Evolutionary conservation across 768 basidiomycete genomes (phyloP).

Genomic region (Austroboletus eburneus): DNA sequence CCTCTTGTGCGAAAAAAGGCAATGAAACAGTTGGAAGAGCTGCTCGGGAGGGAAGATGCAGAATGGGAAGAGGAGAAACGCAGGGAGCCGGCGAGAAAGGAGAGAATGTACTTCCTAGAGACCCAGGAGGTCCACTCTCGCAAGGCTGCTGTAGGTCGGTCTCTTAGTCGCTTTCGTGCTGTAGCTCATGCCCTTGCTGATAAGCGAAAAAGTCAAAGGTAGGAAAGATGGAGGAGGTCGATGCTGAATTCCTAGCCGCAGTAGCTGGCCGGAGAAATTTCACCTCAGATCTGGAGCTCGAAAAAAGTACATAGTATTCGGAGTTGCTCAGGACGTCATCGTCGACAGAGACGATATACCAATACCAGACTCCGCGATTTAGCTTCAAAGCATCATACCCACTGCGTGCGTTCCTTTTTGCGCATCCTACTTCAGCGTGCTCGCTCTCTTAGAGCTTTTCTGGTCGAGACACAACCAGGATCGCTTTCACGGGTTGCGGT

Average conservation of each 20-base stretch:
- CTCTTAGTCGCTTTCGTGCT: not conserved
- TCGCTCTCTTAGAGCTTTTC: constrained; percentile 58
- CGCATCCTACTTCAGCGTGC: constrained; percentile 1
- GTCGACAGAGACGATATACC: too few species aligned
- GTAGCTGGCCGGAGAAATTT: constrained; percentile 89
- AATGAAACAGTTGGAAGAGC: constrained; percentile 49
- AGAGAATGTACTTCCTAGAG: constrained; percentile 84
- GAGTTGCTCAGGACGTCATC: constrained; percentile 84
- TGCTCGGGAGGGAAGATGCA: constrained; percentile 60
- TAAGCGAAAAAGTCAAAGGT: constrained; percentile 82
- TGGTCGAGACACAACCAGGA: constrained; percentile 97
- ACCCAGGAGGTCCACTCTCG: constrained; percentile 91
- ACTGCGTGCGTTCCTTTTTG: constrained; percentile 63
- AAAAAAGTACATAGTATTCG: constrained; percentile 87
- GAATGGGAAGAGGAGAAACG: constrained; percentile 75
- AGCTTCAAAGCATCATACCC: constrained; percentile 94
- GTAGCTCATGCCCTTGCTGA: too few species aligned
- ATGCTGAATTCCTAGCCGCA: constrained; percentile 87
- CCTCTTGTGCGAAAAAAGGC: constrained; percentile 50
- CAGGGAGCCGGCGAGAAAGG: constrained; percentile 73
- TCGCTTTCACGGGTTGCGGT: constrained; percentile 98
- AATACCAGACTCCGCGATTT: too few species aligned
- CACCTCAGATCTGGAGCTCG: constrained; percentile 88
- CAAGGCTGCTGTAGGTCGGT: constrained; percentile 76
- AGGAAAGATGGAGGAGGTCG: constrained; percentile 84